phyloP scores from a whole-genome alignment of 805 yeast species.

The Pichia paraexigua region DNA sequence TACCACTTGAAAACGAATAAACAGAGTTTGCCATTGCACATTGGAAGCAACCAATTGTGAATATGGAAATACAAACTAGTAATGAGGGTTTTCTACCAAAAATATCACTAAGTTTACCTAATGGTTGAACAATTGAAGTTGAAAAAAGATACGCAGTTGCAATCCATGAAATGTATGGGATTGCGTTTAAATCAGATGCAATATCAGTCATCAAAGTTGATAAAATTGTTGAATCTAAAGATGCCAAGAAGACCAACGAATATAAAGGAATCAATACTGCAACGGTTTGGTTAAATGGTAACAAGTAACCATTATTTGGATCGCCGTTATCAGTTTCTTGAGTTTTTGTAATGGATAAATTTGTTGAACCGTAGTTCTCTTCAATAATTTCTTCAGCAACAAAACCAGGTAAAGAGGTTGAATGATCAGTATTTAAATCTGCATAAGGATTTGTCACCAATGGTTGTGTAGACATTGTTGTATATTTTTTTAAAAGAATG shows the following conservation, averaged over 20 bases:
- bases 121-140: constrained; percentile 66
- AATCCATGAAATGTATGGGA: constrained; percentile 62
- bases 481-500: background rate
- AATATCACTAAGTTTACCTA: constrained; percentile 65
- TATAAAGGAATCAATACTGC: constrained; percentile 36
- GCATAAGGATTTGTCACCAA: constrained; percentile 4
- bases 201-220: constrained; percentile 58
- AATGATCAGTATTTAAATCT: constrained; percentile 14
- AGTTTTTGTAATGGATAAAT: constrained; percentile 1
- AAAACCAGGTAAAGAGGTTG: constrained; percentile 24
- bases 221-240: constrained; percentile 61
- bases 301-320: constrained; percentile 16
- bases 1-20: constrained; percentile 39
- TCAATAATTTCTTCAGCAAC: constrained; percentile 24
- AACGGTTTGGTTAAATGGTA: constrained; percentile 22
- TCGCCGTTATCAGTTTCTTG: background rate
- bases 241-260: constrained; percentile 47
- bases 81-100: constrained; percentile 55
- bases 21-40: constrained; percentile 47
- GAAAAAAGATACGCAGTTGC: constrained; percentile 64
- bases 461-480: background rate
- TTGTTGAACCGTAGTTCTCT: constrained; percentile 8
- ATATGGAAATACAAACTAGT: constrained; percentile 45
- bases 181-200: constrained; percentile 60
- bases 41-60: constrained; percentile 48